Evolutionary conservation across 371 early-diverging fungal genomes (phyloP), one percentile per base, ranked within the genome.

Genomic region (Mucor racemosus): DNA sequence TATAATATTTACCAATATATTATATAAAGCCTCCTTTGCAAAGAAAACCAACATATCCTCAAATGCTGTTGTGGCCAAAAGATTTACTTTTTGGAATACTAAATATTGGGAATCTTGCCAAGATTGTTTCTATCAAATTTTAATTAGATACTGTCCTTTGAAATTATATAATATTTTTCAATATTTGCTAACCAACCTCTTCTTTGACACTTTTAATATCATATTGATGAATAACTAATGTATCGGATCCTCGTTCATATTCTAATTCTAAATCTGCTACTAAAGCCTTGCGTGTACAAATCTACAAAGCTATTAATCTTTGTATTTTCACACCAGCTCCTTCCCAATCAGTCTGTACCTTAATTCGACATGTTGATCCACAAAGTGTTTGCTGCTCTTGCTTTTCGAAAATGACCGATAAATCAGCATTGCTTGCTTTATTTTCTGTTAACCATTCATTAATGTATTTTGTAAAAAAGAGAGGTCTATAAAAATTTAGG

Each of bases 31-130:
- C 44, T 78, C 75, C 58, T 73, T 69, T 7, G 78, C 75, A 35
- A 70, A 72, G 39, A 73, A 67, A 0, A 65, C 64, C 1, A 76
- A 50, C 74, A 82, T 76, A 56, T 82, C 78, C 48, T 76, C 76
- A 41, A 82, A 71, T 6, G 78, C 80, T 34, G 58, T 66, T 4
- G 75, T 65, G 0, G 80, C 74, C 36, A 79, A 35, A 4, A 76
- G 38, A 58, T 76, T 78, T 1, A 82, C 21, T 54, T 77, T 79
- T 66, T 76, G 78, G 61, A 82, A 80, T 19, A 82, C 69, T 3
- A 74, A 39, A 40, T 79, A 68, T 34, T 78, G 66, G 0, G 82
- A 75, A 26, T 73, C 71, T 62, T 79, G 68, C 71, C 72, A 74
- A 34, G 42, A 48, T 15, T 64, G 56, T 60, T 67, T 64, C 63